Percentiles rank a stretch among this genome's conserved stretches.
Evolutionary conservation across 2,329 filamentous ascomycete genomes (phyloP).

Genomic region (Claviceps sp.): DNA sequence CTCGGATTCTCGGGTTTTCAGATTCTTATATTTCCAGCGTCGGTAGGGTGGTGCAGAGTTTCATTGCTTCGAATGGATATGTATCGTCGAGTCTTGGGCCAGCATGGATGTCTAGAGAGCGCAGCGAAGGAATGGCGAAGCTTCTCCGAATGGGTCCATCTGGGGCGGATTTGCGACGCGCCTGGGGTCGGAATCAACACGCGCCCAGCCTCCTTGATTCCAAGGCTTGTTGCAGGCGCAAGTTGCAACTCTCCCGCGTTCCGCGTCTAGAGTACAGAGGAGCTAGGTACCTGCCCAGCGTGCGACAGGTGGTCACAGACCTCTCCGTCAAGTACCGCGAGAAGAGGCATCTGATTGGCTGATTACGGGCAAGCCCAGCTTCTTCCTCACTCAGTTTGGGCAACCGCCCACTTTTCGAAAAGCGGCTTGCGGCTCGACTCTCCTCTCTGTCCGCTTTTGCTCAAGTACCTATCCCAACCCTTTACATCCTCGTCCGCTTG

Average conservation of each 20-base stretch:
- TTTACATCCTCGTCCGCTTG: slow-evolving; percentile 1
- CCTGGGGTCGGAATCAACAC: background rate
- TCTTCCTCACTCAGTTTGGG: background rate
- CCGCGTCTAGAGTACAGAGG: no score
- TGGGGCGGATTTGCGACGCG: slow-evolving; percentile 12
- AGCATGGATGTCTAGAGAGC: background rate
- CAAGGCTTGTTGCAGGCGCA: no score
- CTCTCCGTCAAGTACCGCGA: slow-evolving; percentile 9
- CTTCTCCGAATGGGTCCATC: background rate
- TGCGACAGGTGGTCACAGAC: background rate
- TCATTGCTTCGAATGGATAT: background rate
- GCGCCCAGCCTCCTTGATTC: background rate
- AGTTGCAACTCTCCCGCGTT: no score
- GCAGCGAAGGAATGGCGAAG: background rate
- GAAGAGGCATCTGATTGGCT: slow-evolving; percentile 16
- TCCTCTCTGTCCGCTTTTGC: slow-evolving; percentile 5
- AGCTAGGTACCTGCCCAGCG: background rate
- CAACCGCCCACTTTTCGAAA: slow-evolving; percentile 10
- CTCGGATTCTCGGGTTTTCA: background rate
- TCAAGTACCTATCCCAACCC: no score
- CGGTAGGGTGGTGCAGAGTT: background rate
- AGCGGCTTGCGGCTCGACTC: slow-evolving; percentile 16
- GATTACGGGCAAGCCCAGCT: slow-evolving; percentile 9
- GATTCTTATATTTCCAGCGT: background rate
- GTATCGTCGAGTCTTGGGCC: background rate